Percentiles rank a stretch among this genome's conserved stretches.
phyloP scores from a whole-genome alignment of 2,329 filamentous ascomycete species.

The Aspergillus aculeatinus region DNA sequence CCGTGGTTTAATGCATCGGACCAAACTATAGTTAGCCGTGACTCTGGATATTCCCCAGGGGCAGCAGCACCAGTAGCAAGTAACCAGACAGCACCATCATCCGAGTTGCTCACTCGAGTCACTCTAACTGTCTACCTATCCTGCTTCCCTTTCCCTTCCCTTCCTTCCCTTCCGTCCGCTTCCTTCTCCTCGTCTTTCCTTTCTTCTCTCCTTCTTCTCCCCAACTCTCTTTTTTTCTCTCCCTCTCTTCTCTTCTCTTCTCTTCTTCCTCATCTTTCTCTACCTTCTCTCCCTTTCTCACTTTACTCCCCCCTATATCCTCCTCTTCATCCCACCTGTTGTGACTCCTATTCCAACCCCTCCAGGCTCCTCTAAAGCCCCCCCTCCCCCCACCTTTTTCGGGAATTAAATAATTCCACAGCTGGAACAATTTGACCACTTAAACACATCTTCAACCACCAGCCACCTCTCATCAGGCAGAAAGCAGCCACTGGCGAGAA shows the following conservation, averaged over 20 bases:
- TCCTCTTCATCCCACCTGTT: not conserved
- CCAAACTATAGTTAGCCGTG: not conserved
- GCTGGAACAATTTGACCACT: not conserved
- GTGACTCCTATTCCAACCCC: not conserved
- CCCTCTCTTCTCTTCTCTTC: not conserved
- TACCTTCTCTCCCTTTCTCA: slow-evolving; percentile 2
- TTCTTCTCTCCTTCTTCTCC: slow-evolving; percentile 6
- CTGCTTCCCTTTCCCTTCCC: not conserved
- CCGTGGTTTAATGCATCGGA: not conserved
- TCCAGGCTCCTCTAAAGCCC: not conserved
- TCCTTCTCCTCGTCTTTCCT: slow-evolving; percentile 8
- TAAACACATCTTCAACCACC: not conserved
- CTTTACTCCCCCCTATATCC: not conserved
- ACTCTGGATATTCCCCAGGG: not conserved
- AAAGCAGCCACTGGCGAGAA: not conserved
- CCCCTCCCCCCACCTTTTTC: not conserved
- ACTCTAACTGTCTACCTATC: too few species aligned
- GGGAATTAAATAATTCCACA: slow-evolving; percentile 8
- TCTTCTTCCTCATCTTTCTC: slow-evolving; percentile 1
- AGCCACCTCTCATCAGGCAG: not conserved
- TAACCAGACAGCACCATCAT: too few species aligned
- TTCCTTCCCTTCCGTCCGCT: slow-evolving; percentile 14
- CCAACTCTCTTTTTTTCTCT: slow-evolving; percentile 6
- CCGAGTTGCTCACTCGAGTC: too few species aligned
- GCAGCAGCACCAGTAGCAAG: too few species aligned